phyloP scores from a whole-genome alignment of 306 rosid genomes.

The Fragaria iinumae region DNA sequence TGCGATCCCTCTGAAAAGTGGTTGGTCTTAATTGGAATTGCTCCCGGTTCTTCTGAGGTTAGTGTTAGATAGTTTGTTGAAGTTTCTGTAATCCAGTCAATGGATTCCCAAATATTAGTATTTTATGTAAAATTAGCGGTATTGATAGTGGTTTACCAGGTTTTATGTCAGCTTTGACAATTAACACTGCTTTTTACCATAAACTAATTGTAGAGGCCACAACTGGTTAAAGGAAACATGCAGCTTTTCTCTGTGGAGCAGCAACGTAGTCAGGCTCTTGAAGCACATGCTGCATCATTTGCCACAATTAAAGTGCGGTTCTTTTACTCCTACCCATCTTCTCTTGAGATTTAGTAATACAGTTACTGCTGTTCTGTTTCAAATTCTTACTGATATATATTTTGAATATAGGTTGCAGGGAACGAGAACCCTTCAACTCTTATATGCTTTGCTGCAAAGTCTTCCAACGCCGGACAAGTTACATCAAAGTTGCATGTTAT shows the following conservation, averaged over 20 bases:
- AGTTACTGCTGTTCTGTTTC: constrained; percentile 19
- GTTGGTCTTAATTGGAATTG: constrained; percentile 78
- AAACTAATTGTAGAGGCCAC: constrained; percentile 56
- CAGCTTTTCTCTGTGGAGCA: constrained; percentile 82
- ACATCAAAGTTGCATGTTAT: constrained; percentile 76
- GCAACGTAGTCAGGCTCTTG: constrained; percentile 87
- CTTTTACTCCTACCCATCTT: constrained; percentile 17
- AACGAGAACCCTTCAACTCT: constrained; percentile 70
- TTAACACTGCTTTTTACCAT: constrained; percentile 19
- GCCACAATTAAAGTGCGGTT: constrained; percentile 56
- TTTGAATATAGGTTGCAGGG: constrained; percentile 55
- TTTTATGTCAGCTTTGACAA: neutral
- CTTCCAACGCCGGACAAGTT: constrained; percentile 70
- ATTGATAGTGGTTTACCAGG: neutral
- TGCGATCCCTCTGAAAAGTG: constrained; percentile 74
- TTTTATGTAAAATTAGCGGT: neutral
- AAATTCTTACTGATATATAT: constrained; percentile 15
- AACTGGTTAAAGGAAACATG: constrained; percentile 83
- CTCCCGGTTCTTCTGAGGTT: constrained; percentile 79
- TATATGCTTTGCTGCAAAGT: constrained; percentile 73
- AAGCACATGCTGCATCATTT: constrained; percentile 88
- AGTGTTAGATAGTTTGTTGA: constrained; percentile 22
- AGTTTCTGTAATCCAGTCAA: neutral
- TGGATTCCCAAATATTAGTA: neutral
- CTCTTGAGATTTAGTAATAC: constrained; percentile 15